Conservation (phyloP, 768 basidiomycete genomes). For the Pisolithus tinctorius region DNA sequence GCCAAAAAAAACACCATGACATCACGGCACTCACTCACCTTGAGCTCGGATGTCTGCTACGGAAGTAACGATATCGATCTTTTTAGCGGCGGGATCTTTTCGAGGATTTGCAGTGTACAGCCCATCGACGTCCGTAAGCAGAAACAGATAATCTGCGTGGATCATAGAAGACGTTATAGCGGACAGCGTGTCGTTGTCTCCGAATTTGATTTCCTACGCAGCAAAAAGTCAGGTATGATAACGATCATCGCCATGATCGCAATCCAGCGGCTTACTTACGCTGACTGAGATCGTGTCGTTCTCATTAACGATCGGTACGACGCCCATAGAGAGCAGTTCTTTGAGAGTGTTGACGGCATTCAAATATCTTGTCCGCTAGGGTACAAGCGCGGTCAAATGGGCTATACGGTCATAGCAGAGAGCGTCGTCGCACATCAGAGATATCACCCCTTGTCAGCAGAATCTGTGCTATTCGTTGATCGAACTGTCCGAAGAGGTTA, state of each 20-base stretch:
- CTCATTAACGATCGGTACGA: conserved; percentile 97
- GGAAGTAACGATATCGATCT: conserved; percentile 78
- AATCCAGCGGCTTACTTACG: conserved; percentile 41
- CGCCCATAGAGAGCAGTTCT: conserved; percentile 87
- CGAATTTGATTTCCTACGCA: conserved; percentile 95
- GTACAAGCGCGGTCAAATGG: conserved; percentile 5
- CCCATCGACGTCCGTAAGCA: conserved; percentile 94
- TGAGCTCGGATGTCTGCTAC: conserved; percentile 72
- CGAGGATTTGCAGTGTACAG: conserved; percentile 94
- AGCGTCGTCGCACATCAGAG: conserved; percentile 64
- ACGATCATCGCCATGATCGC: too few species aligned
- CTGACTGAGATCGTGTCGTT: conserved; percentile 98
- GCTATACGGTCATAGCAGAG: conserved; percentile 1
- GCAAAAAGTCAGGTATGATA: neutral
- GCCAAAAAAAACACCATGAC: neutral
- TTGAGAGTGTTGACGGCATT: conserved; percentile 96
- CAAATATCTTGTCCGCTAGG: conserved; percentile 85
- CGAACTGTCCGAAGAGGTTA: conserved; percentile 89
- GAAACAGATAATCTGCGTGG: conserved; percentile 94
- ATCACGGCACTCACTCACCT: conserved; percentile 41
- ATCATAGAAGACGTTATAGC: conserved; percentile 98
- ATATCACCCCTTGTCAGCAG: conserved; percentile 93
- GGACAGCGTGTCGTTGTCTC: conserved; percentile 96
- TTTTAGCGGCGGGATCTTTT: conserved; percentile 75
- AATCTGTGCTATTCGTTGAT: conserved; percentile 94